These are phyloP conservation scores for Pythium periplocum DNA, from an alignment of 352 stramenopile genomes.

Conservation along the genomic window DNA sequence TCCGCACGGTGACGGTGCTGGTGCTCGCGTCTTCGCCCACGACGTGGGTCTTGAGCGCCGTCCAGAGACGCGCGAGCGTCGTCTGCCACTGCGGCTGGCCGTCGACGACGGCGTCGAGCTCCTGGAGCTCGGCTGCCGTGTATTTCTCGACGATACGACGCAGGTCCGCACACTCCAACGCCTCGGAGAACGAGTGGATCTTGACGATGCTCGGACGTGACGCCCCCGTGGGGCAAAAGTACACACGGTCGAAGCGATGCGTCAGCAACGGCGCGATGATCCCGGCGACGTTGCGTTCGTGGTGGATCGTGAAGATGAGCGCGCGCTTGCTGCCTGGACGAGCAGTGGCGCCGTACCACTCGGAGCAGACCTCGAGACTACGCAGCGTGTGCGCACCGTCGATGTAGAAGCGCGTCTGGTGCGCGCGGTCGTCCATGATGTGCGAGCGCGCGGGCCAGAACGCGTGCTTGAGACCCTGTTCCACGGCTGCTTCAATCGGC, in stretches of 20 bases:
- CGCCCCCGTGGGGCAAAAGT: slow-evolving; percentile 68
- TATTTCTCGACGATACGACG: slow-evolving; percentile 35
- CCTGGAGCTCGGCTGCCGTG: slow-evolving; percentile 32
- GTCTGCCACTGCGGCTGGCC: slow-evolving; percentile 50
- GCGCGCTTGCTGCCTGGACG: slow-evolving; percentile 23
- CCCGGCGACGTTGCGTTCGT: slow-evolving; percentile 72
- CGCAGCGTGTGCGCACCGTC: slow-evolving; percentile 86
- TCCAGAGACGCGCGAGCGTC: slow-evolving; percentile 52
- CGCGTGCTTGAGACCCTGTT: slow-evolving; percentile 41
- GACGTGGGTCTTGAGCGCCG: slow-evolving; percentile 34
- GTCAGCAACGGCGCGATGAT: slow-evolving; percentile 57
- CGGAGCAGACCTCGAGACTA: slow-evolving; percentile 65
- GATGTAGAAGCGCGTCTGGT: slow-evolving; percentile 62
- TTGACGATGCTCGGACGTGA: slow-evolving; percentile 60
- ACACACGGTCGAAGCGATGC: slow-evolving; percentile 63
- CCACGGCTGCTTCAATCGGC: slow-evolving; percentile 40
- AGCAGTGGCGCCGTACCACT: slow-evolving; percentile 42
- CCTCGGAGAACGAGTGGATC: slow-evolving; percentile 63
- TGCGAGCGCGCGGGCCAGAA: slow-evolving; percentile 83
- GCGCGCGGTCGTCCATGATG: slow-evolving; percentile 33
- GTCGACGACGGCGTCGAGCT: slow-evolving; percentile 33
- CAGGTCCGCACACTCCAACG: slow-evolving; percentile 31
- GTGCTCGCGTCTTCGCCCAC: slow-evolving; percentile 17
- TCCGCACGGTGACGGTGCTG: slow-evolving; percentile 28
- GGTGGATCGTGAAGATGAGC: slow-evolving; percentile 80